phyloP scores from a whole-genome alignment of 1,284 basidiomycete genomes.

The Hemileia vastatrix region DNA sequence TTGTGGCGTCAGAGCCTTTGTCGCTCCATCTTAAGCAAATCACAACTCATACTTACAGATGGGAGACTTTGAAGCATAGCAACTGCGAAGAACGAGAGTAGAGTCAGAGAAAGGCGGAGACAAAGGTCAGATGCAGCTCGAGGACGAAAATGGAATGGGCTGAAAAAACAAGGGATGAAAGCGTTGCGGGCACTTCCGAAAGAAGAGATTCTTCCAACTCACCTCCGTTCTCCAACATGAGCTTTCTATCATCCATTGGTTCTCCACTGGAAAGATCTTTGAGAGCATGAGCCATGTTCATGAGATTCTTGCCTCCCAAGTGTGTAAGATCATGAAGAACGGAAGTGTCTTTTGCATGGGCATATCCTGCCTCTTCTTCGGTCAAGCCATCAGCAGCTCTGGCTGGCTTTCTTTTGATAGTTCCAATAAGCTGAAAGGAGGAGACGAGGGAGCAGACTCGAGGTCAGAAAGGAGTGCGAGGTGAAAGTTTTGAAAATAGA shows the following conservation, averaged over 20 bases:
- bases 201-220: not conserved
- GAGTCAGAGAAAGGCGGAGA: not conserved
- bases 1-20: no score
- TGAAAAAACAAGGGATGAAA: not conserved
- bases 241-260: conserved; percentile 32
- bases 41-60: no score
- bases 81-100: no score
- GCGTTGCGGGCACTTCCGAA: not conserved
- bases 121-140: not conserved
- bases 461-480: not conserved
- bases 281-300: conserved; percentile 18
- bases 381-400: conserved; percentile 21
- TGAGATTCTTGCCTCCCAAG: conserved; percentile 22
- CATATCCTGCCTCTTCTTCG: conserved; percentile 19
- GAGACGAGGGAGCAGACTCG: not conserved
- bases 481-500: not conserved
- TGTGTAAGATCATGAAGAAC: conserved; percentile 23
- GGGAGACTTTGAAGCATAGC: no score
- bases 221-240: conserved; percentile 32
- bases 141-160: not conserved
- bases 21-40: no score
- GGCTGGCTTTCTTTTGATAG: conserved; percentile 24
- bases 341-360: conserved; percentile 17
- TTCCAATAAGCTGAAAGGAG: conserved; percentile 21
- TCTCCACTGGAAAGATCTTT: conserved; percentile 13